Conservation (phyloP, 768 basidiomycete genomes). For the Russula brevipes region DNA sequence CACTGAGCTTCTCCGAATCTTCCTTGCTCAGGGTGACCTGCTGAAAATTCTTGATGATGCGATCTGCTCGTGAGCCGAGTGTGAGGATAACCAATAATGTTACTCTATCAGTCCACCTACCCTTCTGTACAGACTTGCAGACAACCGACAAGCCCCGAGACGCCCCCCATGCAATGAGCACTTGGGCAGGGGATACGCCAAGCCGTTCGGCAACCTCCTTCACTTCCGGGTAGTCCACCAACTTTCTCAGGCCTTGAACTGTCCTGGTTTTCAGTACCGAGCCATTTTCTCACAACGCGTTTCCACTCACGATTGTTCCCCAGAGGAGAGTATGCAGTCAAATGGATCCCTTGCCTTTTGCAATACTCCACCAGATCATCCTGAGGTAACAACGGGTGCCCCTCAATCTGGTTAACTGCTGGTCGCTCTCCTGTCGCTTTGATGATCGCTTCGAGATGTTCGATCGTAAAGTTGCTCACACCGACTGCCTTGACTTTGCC, state of each 20-base stretch:
- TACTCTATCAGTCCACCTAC: constrained; percentile 27
- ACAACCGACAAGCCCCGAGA: constrained; percentile 76
- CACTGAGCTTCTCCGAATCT: constrained; percentile 57
- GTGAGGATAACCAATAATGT: neutral
- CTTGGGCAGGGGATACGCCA: constrained; percentile 67
- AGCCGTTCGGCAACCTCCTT: constrained; percentile 57
- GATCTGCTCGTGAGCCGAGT: constrained; percentile 33
- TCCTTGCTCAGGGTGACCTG: constrained; percentile 62
- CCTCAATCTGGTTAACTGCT: constrained; percentile 76
- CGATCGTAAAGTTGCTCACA: constrained; percentile 76
- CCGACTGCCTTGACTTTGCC: constrained; percentile 71
- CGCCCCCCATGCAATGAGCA: constrained; percentile 76
- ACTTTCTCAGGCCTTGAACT: constrained; percentile 57
- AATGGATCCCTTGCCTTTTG: constrained; percentile 62
- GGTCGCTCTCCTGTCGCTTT: constrained; percentile 69
- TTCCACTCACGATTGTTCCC: constrained; percentile 67
- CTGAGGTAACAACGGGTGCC: constrained; percentile 75
- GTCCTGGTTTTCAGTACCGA: constrained; percentile 5
- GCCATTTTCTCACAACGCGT: neutral
- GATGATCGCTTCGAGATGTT: constrained; percentile 61
- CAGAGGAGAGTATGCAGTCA: constrained; percentile 67
- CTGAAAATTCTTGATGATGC: constrained; percentile 73
- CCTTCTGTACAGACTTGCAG: constrained; percentile 72
- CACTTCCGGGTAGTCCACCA: constrained; percentile 63
- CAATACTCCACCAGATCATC: constrained; percentile 67